Conservation (phyloP, 768 basidiomycete species). For the Suillus placidus region DNA sequence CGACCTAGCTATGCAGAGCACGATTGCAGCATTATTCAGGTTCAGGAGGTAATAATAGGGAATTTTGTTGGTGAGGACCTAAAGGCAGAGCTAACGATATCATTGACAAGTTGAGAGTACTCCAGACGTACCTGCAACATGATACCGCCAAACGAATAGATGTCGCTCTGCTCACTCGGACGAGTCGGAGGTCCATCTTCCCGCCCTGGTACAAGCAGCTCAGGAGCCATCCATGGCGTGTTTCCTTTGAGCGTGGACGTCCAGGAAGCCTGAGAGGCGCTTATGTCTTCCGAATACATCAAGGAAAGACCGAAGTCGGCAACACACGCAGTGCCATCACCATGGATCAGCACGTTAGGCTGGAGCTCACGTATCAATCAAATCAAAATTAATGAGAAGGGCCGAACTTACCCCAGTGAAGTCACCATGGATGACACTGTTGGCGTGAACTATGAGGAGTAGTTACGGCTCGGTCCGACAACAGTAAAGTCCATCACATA, state of each 20-base stretch:
- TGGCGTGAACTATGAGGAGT: conserved; percentile 7
- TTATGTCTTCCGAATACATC: conserved; percentile 26
- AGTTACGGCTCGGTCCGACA: background rate
- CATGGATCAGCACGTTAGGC: conserved; percentile 40
- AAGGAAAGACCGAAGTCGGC: conserved; percentile 43
- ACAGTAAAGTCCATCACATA: background rate
- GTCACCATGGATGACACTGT: conserved; percentile 46
- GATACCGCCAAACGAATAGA: conserved; percentile 44
- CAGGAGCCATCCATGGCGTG: conserved; percentile 51
- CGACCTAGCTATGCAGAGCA: background rate
- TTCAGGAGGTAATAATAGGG: background rate
- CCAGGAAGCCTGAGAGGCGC: conserved; percentile 20
- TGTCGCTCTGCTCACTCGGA: conserved; percentile 38
- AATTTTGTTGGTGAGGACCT: background rate
- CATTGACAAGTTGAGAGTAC: conserved; percentile 27
- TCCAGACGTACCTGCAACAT: conserved; percentile 28
- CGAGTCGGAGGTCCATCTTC: conserved; percentile 27
- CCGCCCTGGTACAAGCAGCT: conserved; percentile 35
- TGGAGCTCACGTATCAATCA: conserved; percentile 14
- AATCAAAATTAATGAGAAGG: background rate
- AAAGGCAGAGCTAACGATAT: background rate
- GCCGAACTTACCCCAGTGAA: conserved; percentile 42
- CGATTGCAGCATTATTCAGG: background rate
- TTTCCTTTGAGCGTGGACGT: conserved; percentile 44
- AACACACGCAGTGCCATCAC: conserved; percentile 34